Percentiles rank a stretch among this genome's conserved stretches.
These are phyloP conservation scores for Amylostereum areolatum DNA, from an alignment of 1,284 basidiomycete genomes.

Conservation along the genomic window DNA sequence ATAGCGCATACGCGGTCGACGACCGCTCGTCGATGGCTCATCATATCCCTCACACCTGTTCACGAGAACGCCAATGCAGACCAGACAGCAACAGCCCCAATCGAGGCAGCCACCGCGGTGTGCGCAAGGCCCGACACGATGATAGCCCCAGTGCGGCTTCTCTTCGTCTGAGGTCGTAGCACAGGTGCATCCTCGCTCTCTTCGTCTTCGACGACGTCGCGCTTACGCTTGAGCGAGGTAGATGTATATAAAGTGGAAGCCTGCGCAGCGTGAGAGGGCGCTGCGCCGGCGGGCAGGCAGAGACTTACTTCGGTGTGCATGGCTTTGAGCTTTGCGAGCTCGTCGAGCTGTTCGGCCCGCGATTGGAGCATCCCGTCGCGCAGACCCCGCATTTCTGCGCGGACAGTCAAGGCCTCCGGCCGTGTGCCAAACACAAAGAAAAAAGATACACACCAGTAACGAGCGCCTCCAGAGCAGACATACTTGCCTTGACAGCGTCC, in stretches of 20 bases:
- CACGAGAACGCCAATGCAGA: conserved; percentile 58
- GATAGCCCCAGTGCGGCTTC: conserved; percentile 35
- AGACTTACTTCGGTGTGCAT: neutral
- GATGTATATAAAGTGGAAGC: conserved; percentile 8
- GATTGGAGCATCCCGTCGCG: conserved; percentile 19
- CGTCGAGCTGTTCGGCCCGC: conserved; percentile 21
- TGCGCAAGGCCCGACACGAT: conserved; percentile 39
- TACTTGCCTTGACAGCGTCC: conserved; percentile 13
- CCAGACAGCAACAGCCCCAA: conserved; percentile 66
- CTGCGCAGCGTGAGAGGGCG: conserved; percentile 17
- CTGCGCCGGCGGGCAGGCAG: conserved; percentile 6
- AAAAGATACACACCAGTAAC: conserved; percentile 22
- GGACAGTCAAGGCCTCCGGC: neutral
- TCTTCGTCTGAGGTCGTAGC: conserved; percentile 22
- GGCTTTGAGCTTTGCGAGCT: neutral
- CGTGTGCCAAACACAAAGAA: neutral
- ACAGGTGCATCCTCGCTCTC: conserved; percentile 4
- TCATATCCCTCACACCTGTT: conserved; percentile 8
- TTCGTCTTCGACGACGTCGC: conserved; percentile 15
- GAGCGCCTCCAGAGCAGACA: conserved; percentile 19
- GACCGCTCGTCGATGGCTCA: too few species aligned
- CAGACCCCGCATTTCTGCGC: conserved; percentile 26
- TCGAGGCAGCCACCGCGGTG: conserved; percentile 50
- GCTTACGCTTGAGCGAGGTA: conserved; percentile 27
- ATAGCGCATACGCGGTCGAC: too few species aligned